A percentile compares a stretch with the other conserved stretches of the same genome.
Conservation (phyloP, 345 rosid genomes). For the Luvunga scandens region DNA sequence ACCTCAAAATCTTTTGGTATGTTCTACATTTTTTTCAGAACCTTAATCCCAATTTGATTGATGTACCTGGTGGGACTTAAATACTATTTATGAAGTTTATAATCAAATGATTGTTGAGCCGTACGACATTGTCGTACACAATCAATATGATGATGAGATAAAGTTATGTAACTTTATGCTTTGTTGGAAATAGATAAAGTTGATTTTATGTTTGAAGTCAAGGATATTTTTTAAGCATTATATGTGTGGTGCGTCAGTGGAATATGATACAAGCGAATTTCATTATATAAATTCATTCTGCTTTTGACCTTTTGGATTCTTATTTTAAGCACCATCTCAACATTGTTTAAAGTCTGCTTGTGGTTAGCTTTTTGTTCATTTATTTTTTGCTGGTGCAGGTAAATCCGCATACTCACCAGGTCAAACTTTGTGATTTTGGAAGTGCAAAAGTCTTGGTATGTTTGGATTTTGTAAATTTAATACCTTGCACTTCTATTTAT, state of each 20-base stretch:
- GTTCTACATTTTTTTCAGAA: background rate
- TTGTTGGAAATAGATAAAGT: background rate
- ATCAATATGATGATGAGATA: background rate
- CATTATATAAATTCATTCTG: background rate
- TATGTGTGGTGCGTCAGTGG: background rate
- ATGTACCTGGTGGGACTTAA: background rate
- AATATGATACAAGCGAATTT: background rate
- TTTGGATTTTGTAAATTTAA: background rate
- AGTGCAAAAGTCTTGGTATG: constrained; percentile 98
- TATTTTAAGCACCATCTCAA: background rate
- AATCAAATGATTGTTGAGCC: background rate
- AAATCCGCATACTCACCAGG: constrained; percentile 97
- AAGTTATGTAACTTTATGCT: background rate
- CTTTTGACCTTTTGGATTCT: background rate
- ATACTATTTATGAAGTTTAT: background rate
- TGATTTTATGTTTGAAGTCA: background rate
- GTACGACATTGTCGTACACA: background rate
- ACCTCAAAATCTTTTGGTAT: constrained; percentile 97
- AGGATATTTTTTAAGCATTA: background rate
- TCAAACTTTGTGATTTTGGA: constrained; percentile 95
- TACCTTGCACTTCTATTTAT: background rate
- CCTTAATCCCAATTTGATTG: background rate
- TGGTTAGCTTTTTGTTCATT: background rate
- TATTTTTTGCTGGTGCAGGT: constrained; percentile 40
- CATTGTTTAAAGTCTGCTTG: background rate